phyloP scores from a whole-genome alignment of 2,329 filamentous ascomycete genomes.

The Nemania abortiva region DNA sequence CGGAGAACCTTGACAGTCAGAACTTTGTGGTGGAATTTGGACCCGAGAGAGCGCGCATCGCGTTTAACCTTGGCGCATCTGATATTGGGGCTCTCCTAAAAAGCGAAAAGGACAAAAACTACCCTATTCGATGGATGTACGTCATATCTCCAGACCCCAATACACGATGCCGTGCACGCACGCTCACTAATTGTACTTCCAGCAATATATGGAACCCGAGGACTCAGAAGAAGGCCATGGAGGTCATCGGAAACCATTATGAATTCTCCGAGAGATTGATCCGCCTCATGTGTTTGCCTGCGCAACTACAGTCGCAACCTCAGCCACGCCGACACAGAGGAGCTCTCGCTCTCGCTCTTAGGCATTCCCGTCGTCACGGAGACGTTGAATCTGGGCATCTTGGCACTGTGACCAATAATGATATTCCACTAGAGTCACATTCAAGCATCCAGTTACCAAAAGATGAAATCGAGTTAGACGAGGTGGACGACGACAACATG shows the following conservation, averaged over 20 bases:
- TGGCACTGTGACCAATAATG: conserved; percentile 19
- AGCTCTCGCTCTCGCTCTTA: conserved; percentile 6
- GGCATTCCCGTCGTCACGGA: conserved; percentile 31
- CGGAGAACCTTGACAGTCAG: conserved; percentile 56
- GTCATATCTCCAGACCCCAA: conserved; percentile 44
- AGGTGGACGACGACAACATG: conserved; percentile 45
- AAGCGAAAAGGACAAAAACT: conserved; percentile 53
- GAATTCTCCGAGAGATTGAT: conserved; percentile 75
- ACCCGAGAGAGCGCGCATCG: conserved; percentile 65
- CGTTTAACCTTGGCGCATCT: conserved; percentile 62
- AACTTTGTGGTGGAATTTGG: conserved; percentile 78
- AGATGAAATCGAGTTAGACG: conserved; percentile 23
- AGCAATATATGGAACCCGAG: conserved; percentile 79
- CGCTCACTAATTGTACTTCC: conserved; percentile 31
- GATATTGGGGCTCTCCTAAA: conserved; percentile 58
- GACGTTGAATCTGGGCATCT: conserved; percentile 44
- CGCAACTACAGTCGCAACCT: conserved; percentile 30
- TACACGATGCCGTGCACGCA: not conserved
- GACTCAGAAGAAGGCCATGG: conserved; percentile 66
- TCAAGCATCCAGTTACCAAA: conserved; percentile 27
- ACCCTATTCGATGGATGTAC: conserved; percentile 76
- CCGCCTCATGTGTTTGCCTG: conserved; percentile 64
- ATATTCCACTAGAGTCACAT: conserved; percentile 24
- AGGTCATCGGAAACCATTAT: conserved; percentile 70
- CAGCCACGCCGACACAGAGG: conserved; percentile 31